Percentiles rank a stretch among this genome's conserved stretches.
Evolutionary conservation across 2,329 filamentous ascomycete species (phyloP).

Genomic region (Alternaria triticimaculans): DNA sequence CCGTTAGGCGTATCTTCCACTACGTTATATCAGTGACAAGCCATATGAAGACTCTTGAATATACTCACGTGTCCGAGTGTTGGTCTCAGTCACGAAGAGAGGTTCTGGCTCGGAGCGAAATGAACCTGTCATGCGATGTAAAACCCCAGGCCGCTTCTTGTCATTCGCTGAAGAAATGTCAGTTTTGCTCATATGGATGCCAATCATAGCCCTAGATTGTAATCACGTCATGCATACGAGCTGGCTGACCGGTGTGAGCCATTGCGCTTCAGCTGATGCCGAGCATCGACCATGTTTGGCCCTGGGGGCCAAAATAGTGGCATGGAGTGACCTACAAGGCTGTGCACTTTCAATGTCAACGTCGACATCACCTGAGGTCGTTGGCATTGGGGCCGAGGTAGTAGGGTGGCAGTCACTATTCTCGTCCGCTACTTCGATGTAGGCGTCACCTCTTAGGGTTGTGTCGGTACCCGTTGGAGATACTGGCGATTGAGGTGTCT

Average conservation of each 20-base stretch:
- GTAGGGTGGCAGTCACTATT: conserved; percentile 18
- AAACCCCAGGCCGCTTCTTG: conserved; percentile 31
- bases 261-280: neutral
- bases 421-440: conserved; percentile 38
- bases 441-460: conserved; percentile 39
- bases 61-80: conserved; percentile 40
- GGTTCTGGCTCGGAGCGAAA: conserved; percentile 43
- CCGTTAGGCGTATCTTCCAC: conserved; percentile 50
- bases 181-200: conserved; percentile 7
- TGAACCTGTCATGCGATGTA: conserved; percentile 38
- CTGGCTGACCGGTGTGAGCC: neutral
- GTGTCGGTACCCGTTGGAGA: conserved; percentile 39
- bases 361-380: conserved; percentile 19
- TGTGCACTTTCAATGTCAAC: conserved; percentile 29
- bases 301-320: conserved; percentile 20
- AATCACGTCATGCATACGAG: neutral
- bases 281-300: neutral
- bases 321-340: conserved; percentile 37
- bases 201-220: neutral
- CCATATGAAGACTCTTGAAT: neutral
- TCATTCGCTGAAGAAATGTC: conserved; percentile 23
- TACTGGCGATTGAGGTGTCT: conserved; percentile 29
- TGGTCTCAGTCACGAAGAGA: conserved; percentile 38
- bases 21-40: conserved; percentile 15
- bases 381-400: conserved; percentile 11